Base-by-base conservation (phyloP, 2,329 filamentous ascomycete species). In the Botryotinia calthae region DNA sequence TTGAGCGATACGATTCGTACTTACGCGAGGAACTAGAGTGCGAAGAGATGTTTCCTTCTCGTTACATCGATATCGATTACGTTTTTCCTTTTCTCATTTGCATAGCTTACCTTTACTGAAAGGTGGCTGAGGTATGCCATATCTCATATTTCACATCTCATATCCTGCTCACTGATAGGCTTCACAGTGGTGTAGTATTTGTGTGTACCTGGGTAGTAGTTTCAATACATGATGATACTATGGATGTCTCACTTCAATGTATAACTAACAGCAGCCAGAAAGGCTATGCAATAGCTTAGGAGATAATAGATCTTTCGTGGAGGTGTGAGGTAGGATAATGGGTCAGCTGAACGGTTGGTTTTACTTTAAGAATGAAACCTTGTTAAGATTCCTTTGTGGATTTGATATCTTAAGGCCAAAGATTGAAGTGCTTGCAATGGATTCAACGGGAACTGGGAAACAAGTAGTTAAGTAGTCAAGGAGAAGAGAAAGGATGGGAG, bases 1-100 rank as follows among this genome's bases (percentile, higher is more conserved):
- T 12, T 25, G 22, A 12, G 22, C 0, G 1, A 25, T 5, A 4
- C 0, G 4, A 25, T 25, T 48, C 46, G 0, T 51, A 8, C 46
- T 51, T 51, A 22, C 22, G 25, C 12, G 4, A 54, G 12, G 3
- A 1, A 25, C 10, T 14, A 6, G 4, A 2, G 0, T 2, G 48
- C 14, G 3, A 1, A 54, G 25, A n/a, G 2, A 2, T 28, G 25
- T n/a, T n/a, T 16, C 48, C 51, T 54, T 54, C 12, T 54, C 51
- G n/a, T 28, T 4, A 54, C 9, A n/a, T 54, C 46, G 12, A 25
- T 4, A 51, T 14, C 4, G 10, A 51, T 51, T 10, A 51, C 2
- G 12, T 25, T 14, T 9, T 25, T 5, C 2, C 22, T n/a, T 10
- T 51, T 10, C 22, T 25, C 10, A 1, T 14, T 12, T n/a, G n/a